A percentile compares a stretch with the other conserved stretches of the same genome.
Conservation (phyloP, 345 rosid species). For the Anastatica hierochuntica region DNA sequence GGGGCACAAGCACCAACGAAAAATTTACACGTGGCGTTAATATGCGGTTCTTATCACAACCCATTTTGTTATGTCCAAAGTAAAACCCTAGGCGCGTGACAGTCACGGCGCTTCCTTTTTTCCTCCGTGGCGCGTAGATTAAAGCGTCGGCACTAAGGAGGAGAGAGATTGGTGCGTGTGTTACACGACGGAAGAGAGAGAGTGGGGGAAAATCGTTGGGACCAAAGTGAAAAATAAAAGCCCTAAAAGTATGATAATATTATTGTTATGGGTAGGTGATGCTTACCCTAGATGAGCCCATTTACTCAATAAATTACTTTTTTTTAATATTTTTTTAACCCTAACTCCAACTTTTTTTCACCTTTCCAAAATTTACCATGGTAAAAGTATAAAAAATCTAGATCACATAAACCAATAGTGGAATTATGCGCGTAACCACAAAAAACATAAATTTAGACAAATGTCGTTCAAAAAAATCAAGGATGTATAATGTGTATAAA, state of each 20-base stretch:
- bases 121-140: conserved; percentile 10
- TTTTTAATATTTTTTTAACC: conserved; percentile 21
- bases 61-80: conserved; percentile 29
- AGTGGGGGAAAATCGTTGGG: not conserved
- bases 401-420: conserved; percentile 4
- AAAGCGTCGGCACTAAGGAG: conserved; percentile 21
- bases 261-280: conserved; percentile 29
- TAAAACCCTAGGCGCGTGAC: conserved; percentile 46
- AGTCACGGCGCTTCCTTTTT: not conserved
- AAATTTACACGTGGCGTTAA: conserved; percentile 27
- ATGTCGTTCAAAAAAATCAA: too few species aligned
- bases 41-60: conserved; percentile 63
- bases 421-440: too few species aligned
- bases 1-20: conserved; percentile 20
- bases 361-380: conserved; percentile 2
- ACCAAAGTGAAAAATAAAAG: conserved; percentile 14
- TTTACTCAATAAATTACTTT: conserved; percentile 10
- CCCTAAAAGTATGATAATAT: conserved; percentile 29
- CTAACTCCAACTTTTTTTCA: conserved; percentile 3
- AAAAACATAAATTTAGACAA: too few species aligned
- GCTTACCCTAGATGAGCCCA: conserved; percentile 32
- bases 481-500: too few species aligned
- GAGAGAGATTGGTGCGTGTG: conserved; percentile 15
- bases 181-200: not conserved
- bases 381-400: not conserved